A percentile compares a stretch with the other conserved stretches of the same genome.
phyloP scores from a whole-genome alignment of 192 early-diverging fungal species.

The Coemansia sp. region DNA sequence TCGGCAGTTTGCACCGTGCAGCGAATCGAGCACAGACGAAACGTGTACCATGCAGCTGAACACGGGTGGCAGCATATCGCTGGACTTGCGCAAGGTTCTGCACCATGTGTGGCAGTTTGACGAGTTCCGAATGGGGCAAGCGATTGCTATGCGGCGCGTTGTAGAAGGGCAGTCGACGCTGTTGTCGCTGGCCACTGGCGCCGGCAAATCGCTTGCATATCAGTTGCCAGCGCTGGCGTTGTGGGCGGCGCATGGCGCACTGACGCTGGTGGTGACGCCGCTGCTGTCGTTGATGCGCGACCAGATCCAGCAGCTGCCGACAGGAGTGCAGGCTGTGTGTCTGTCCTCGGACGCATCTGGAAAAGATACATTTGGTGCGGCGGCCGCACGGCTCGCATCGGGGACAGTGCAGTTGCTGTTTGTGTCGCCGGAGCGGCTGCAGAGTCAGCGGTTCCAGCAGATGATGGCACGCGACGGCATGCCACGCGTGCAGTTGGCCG shows the following conservation, averaged over 20 bases:
- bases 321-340: conserved; percentile 58
- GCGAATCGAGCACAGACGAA: background rate
- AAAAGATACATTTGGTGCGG: conserved; percentile 9
- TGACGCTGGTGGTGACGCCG: conserved; percentile 78
- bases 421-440: conserved; percentile 70
- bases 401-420: conserved; percentile 66
- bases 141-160: conserved; percentile 49
- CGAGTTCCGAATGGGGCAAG: conserved; percentile 47
- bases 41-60: background rate
- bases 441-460: conserved; percentile 58
- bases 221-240: conserved; percentile 73
- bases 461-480: conserved; percentile 52
- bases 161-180: conserved; percentile 50
- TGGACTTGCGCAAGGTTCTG: conserved; percentile 53
- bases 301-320: conserved; percentile 67
- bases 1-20: background rate
- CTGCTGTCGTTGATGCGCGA: conserved; percentile 84
- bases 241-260: conserved; percentile 20
- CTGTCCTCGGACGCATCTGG: conserved; percentile 54
- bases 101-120: conserved; percentile 49
- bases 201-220: conserved; percentile 77
- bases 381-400: conserved; percentile 38
- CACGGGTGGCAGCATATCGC: background rate
- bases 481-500: conserved; percentile 59
- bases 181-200: conserved; percentile 58